Evolutionary conservation across 75 land plant species (phyloP), one percentile per base, ranked within the genome.

Genomic region (Selaginella moellendorffii): DNA sequence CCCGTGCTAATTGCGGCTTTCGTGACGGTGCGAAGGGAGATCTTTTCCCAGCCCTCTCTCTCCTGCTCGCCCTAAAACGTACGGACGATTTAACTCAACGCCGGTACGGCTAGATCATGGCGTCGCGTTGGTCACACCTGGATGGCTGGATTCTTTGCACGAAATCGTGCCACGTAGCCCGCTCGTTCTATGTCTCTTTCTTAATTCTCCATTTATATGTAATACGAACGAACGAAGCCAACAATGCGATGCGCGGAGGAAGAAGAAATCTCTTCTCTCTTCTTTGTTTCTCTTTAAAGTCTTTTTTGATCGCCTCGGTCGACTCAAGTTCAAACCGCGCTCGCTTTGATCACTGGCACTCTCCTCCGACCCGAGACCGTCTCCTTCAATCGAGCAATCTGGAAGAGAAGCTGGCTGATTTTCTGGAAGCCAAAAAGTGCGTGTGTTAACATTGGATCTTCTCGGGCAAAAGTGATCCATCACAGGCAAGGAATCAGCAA

Each of bases 391-490:
- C 68, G 76, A 27, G 69, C 76, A 63, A 71, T 54, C 65, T 71
- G 77, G 27, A 65, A 74, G 18, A 72, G 18, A 18, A 74, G 67
- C 63, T 74, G 77, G 63, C 77, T 73, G 54, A 74, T 72, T 65
- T 74, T 74, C 69, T 74, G 76, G 29, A 51, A 29, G 24, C 24
- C 22, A 25, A 42, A 42, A 58, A 1, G 28, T 28, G 14, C 69
- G 59, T 24, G 23, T 53, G 1, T 20, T 66, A 20, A 54, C 29
- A 17, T 18, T 66, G 10, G 14, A 46, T 46, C 10, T 46, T 46
- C n/a, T n/a, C n/a, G n/a, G n/a, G n/a, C n/a, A n/a, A n/a, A n/a
- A n/a, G n/a, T n/a, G n/a, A n/a, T n/a, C n/a, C n/a, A n/a, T n/a
- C n/a, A n/a, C n/a, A n/a, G n/a, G n/a, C n/a, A n/a, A n/a, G n/a